Evolutionary conservation across 805 yeast species (phyloP).

Genomic region (Kodamaea kaohsiungensis): DNA sequence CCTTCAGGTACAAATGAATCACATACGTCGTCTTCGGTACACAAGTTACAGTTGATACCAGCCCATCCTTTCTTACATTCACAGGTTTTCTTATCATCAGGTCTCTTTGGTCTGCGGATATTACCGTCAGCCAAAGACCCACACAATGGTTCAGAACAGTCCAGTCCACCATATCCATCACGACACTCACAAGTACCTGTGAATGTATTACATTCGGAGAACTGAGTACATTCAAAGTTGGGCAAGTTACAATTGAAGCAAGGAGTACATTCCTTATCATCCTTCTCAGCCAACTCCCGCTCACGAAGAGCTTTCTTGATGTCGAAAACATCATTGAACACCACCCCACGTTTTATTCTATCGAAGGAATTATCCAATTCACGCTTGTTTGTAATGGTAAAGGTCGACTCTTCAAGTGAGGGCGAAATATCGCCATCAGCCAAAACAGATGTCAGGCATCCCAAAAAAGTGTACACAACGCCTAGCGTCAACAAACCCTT

Average conservation of each 20-base stretch:
- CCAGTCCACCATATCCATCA: slow-evolving; percentile 91
- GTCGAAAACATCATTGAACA: slow-evolving; percentile 27
- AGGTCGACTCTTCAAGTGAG: background rate
- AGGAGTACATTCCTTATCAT: slow-evolving; percentile 63
- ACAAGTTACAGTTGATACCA: slow-evolving; percentile 92
- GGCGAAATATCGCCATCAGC: background rate
- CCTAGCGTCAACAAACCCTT: background rate
- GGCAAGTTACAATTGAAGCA: slow-evolving; percentile 96
- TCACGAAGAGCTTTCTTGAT: slow-evolving; percentile 11
- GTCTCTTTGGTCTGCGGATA: slow-evolving; percentile 62
- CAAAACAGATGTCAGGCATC: background rate
- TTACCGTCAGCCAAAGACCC: slow-evolving; percentile 73
- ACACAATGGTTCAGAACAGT: slow-evolving; percentile 85
- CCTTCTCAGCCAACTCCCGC: slow-evolving; percentile 1
- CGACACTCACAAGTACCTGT: slow-evolving; percentile 93
- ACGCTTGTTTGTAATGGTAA: background rate
- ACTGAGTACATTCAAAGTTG: slow-evolving; percentile 86
- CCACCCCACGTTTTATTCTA: slow-evolving; percentile 21
- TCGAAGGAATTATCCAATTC: slow-evolving; percentile 18
- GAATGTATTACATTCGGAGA: slow-evolving; percentile 80
- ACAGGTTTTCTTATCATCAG: slow-evolving; percentile 53
- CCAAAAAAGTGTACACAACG: background rate
- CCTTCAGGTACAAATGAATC: slow-evolving; percentile 87
- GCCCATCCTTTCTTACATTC: slow-evolving; percentile 84
- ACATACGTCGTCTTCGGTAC: slow-evolving; percentile 73